phyloP scores from a whole-genome alignment of 306 rosid genomes.

The Trifolium pratense region DNA sequence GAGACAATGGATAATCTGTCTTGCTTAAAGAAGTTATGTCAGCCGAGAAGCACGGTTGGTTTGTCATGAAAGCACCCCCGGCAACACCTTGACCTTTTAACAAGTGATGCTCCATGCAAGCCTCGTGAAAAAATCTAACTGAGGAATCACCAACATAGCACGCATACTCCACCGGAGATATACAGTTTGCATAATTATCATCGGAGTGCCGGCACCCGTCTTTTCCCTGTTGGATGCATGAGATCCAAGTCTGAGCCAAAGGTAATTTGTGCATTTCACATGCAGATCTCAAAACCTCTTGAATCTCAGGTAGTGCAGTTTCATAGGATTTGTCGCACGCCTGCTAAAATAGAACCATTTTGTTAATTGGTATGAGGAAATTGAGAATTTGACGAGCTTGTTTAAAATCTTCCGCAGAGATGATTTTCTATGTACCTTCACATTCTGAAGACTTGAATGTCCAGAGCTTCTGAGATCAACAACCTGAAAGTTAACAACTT shows the following conservation, averaged over 20 bases:
- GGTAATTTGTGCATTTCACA: slow-evolving; percentile 85
- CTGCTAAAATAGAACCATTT: slow-evolving; percentile 53
- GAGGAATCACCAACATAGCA: slow-evolving; percentile 72
- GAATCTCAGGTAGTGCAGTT: slow-evolving; percentile 79
- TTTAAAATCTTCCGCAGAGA: slow-evolving; percentile 26
- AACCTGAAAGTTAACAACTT: slow-evolving; percentile 68
- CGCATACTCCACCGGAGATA: slow-evolving; percentile 91
- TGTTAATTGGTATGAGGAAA: slow-evolving; percentile 24
- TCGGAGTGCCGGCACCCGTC: slow-evolving; percentile 83
- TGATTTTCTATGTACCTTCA: slow-evolving; percentile 58
- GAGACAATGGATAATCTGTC: slow-evolving; percentile 88
- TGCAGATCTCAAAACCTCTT: slow-evolving; percentile 70
- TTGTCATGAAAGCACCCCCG: slow-evolving; percentile 82
- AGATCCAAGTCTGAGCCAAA: slow-evolving; percentile 92
- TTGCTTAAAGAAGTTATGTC: slow-evolving; percentile 72
- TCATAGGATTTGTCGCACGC: slow-evolving; percentile 57
- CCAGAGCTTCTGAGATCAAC: slow-evolving; percentile 77
- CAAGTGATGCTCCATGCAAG: slow-evolving; percentile 97
- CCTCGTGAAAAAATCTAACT: slow-evolving; percentile 74
- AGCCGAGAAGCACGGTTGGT: slow-evolving; percentile 78
- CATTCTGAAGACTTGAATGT: slow-evolving; percentile 51
- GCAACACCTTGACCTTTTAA: slow-evolving; percentile 91
- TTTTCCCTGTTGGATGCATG: slow-evolving; percentile 79
- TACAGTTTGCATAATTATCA: slow-evolving; percentile 69
- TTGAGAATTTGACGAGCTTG: slow-evolving; percentile 28